Percentiles rank a stretch among this genome's conserved stretches.
Evolutionary conservation across 2,329 filamentous ascomycete genomes (phyloP).

Genomic region (Fusarium luffae): DNA sequence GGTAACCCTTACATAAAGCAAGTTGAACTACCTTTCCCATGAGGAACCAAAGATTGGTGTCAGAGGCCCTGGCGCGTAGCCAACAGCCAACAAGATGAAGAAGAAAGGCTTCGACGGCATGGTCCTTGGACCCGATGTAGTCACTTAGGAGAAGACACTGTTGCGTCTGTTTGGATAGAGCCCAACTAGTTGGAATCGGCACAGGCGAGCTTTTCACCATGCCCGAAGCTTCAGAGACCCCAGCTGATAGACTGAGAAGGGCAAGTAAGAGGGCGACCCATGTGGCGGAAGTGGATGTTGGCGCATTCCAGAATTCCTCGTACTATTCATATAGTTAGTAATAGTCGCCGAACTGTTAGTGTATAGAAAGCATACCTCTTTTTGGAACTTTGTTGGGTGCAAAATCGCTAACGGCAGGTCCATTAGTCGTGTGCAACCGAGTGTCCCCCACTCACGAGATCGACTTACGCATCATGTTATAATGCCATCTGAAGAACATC

Average conservation of each 20-base stretch:
- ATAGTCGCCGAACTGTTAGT: background rate
- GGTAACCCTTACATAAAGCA: constrained; percentile 61
- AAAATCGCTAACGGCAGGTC: constrained; percentile 33
- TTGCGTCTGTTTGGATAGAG: constrained; percentile 47
- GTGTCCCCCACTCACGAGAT: too few relatives aligned
- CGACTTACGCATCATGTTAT: constrained; percentile 43
- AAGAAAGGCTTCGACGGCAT: constrained; percentile 58
- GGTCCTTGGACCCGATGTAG: constrained; percentile 55
- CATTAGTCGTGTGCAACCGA: too few relatives aligned
- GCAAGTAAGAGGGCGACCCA: constrained; percentile 61
- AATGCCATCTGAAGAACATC: constrained; percentile 46
- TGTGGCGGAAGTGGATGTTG: constrained; percentile 46
- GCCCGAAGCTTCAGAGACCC: constrained; percentile 45
- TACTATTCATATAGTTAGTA: constrained; percentile 46
- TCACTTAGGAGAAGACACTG: constrained; percentile 58
- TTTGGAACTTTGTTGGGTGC: constrained; percentile 46
- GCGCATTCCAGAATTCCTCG: constrained; percentile 55
- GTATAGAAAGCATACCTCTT: constrained; percentile 25
- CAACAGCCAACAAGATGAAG: constrained; percentile 54
- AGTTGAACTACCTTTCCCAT: constrained; percentile 57
- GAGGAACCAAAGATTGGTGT: constrained; percentile 58
- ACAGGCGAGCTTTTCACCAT: constrained; percentile 38
- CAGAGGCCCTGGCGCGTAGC: constrained; percentile 41
- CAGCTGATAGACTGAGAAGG: constrained; percentile 54
- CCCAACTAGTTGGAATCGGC: constrained; percentile 2